Conservation (phyloP, 331 rosid species). For the Telfairia occidentalis region DNA sequence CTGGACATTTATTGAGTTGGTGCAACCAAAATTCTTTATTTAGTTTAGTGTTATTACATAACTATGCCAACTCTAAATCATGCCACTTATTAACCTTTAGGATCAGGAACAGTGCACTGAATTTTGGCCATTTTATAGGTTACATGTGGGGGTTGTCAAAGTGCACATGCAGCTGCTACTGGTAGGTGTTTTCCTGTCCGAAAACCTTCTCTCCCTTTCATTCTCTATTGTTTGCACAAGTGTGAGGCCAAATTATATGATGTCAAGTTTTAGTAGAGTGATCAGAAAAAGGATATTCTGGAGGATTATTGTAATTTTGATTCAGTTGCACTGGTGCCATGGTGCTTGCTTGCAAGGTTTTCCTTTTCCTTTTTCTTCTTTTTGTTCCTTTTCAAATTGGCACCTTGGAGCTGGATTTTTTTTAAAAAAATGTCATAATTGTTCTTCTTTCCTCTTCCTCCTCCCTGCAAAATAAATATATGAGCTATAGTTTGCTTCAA, state of each 20-base stretch:
- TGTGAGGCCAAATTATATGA: not conserved
- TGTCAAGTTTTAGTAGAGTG: not conserved
- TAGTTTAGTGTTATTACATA: not conserved
- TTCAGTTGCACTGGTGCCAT: not conserved
- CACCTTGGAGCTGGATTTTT: not conserved
- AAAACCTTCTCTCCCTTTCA: not conserved
- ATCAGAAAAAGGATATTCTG: not conserved
- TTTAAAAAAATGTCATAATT: not conserved
- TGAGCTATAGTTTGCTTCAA: not conserved
- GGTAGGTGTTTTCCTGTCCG: slow-evolving; percentile 41
- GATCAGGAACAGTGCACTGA: slow-evolving; percentile 1
- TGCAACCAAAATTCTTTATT: not conserved
- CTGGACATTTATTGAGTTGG: not conserved
- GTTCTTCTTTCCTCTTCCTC: not conserved
- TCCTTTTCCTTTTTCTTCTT: no score
- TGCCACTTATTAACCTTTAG: not conserved
- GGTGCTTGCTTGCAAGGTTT: not conserved
- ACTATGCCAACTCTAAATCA: not conserved
- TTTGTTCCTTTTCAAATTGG: no score
- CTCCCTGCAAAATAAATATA: not conserved
- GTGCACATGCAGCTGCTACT: slow-evolving; percentile 84
- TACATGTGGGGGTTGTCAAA: slow-evolving; percentile 98
- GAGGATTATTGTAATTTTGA: not conserved
- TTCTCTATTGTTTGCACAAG: not conserved
- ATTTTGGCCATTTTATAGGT: slow-evolving; percentile 37